Evolutionary conservation across 2,329 filamentous ascomycete species (phyloP).

Genomic region (Ophiostoma sp.): DNA sequence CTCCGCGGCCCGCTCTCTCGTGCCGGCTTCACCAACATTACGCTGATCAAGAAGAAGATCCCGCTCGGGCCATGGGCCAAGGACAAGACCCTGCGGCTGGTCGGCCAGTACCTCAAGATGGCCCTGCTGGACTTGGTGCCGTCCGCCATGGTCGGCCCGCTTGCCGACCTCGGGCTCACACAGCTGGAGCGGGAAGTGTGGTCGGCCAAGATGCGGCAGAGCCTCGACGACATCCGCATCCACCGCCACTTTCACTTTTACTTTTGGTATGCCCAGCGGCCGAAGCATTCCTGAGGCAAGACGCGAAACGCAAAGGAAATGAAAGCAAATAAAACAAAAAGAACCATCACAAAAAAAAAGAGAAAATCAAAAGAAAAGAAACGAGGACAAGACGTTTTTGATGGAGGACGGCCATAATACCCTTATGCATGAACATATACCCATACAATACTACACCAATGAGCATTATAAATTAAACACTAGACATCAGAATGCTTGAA

Average conservation of each 20-base stretch:
- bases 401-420: not conserved
- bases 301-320: not conserved
- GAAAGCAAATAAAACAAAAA: not conserved
- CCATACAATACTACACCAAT: not conserved
- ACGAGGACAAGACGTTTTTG: not conserved
- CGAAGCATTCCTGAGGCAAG: conserved; percentile 10
- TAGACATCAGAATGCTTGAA: not conserved
- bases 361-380: not conserved
- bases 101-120: conserved; percentile 40
- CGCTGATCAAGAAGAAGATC: conserved; percentile 39
- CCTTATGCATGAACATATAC: conserved; percentile 7
- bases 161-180: conserved; percentile 36
- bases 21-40: conserved; percentile 43
- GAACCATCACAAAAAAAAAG: not conserved
- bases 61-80: conserved; percentile 44
- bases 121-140: conserved; percentile 37
- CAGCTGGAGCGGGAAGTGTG: conserved; percentile 31
- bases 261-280: conserved; percentile 41
- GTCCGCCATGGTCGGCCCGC: conserved; percentile 39
- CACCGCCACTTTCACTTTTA: conserved; percentile 41
- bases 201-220: conserved; percentile 32
- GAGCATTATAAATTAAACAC: not conserved
- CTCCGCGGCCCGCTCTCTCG: not conserved
- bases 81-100: conserved; percentile 37
- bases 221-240: conserved; percentile 35